Conservation (phyloP, 2,329 filamentous ascomycete species). For the Alternaria tenuissima region DNA sequence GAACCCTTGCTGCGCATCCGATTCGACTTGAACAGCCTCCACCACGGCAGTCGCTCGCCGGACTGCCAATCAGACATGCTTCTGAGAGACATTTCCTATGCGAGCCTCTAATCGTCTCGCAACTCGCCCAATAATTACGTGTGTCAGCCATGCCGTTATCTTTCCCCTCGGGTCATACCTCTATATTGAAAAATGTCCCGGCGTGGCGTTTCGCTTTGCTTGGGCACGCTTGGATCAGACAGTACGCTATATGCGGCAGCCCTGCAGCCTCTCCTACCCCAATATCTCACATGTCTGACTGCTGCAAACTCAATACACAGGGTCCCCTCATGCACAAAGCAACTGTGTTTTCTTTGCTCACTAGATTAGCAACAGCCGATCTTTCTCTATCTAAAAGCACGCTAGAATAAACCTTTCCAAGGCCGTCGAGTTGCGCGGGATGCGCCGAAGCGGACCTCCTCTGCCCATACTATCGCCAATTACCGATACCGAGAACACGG, state of each 20-base stretch:
- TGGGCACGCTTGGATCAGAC: not conserved
- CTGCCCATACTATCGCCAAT: constrained; percentile 10
- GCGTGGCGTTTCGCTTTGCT: not conserved
- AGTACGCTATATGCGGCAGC: constrained; percentile 2
- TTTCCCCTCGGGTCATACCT: constrained; percentile 15
- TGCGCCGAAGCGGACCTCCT: constrained; percentile 2
- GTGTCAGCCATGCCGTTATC: constrained; percentile 14
- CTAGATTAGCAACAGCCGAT: not conserved
- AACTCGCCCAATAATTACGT: not conserved
- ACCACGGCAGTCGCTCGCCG: not conserved
- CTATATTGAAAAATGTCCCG: constrained; percentile 11
- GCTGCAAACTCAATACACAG: not conserved
- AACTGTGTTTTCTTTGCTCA: not conserved
- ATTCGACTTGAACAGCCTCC: not conserved
- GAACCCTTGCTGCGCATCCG: not conserved
- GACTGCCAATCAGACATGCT: not conserved
- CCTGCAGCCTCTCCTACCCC: not conserved
- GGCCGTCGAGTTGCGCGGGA: constrained; percentile 10
- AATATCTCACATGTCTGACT: not conserved
- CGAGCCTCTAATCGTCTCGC: not conserved
- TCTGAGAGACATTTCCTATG: not conserved
- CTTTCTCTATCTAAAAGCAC: not conserved
- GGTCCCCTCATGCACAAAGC: not conserved
- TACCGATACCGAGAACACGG: constrained; percentile 19
- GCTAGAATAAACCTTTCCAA: not conserved